Base-by-base conservation (phyloP, 257 asterid species). In the Buddleja alternifolia region DNA sequence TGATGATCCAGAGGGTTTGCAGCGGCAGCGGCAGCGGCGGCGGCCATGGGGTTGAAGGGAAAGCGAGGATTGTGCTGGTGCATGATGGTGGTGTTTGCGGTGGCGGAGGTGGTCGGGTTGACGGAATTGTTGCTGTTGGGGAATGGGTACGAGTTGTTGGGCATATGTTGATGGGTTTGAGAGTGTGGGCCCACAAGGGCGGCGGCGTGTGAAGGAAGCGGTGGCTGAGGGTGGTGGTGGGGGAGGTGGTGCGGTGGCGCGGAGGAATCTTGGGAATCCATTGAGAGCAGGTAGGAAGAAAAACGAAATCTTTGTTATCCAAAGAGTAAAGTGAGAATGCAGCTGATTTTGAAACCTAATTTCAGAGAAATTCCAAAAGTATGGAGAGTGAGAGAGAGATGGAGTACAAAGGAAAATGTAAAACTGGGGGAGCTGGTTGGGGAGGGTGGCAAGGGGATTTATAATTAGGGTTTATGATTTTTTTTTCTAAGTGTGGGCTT, bases 31-130 rank as follows among this genome's bases (percentile, higher is more conserved):
- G 51, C 62, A 0, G 83, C 2, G 67, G 39, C 7, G 62, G 63
- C 54, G 57, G 78, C 71, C 82, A 80, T 69, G 25, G 86, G 60
- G 71, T 79, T 87, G 51, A 84, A 86, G 46, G 90, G 92, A 50
- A 85, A 87, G 8, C 87, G 76, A 61, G 83, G 82, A 81, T 77
- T 77, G 57, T 83, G 92, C 37, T 82, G 83, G 59, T 80, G 86
- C 60, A 71, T 76, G 70, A 48, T 64, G 55, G n/a, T 36, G 21
- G 48, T 10, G 72, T 72, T 79, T 4, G 70, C 7, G 54, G 71
- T 8, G 75, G 75, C 67, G 56, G 73, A 61, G 80, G 44, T 80
- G 72, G 65, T 46, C 40, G 78, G 63, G 56, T 62, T 60, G 62
- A 58, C 36, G 4, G 79, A 71, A 73, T 54, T 78, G 83, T 66